phyloP scores from a whole-genome alignment of 75 land plant genomes.

The Cupressus sempervirens region DNA sequence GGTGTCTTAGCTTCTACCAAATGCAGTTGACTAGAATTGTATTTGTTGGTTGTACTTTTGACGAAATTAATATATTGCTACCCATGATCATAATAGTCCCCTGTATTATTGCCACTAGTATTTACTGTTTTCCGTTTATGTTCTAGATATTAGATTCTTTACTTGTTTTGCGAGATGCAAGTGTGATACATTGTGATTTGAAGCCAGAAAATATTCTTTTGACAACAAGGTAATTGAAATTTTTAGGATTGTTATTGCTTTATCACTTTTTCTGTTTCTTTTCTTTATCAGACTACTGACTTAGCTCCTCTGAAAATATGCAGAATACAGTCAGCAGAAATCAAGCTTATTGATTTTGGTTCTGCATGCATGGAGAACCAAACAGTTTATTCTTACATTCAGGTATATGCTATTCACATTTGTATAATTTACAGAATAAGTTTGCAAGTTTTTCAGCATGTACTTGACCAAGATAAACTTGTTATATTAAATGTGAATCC shows the following conservation, averaged over 20 bases:
- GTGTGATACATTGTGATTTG: slow-evolving; percentile 93
- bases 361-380: slow-evolving; percentile 91
- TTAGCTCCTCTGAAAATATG: slow-evolving; percentile 9
- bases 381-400: slow-evolving; percentile 93
- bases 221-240: slow-evolving; percentile 53
- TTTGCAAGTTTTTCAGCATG: background rate
- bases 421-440: too few species aligned
- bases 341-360: slow-evolving; percentile 97
- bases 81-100: background rate
- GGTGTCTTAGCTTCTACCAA: background rate
- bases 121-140: slow-evolving; percentile 1
- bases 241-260: background rate
- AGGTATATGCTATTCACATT: slow-evolving; percentile 35
- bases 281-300: slow-evolving; percentile 5
- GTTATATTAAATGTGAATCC: background rate
- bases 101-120: slow-evolving; percentile 16
- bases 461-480: background rate
- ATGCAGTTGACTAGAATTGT: background rate
- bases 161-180: slow-evolving; percentile 76
- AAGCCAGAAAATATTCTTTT: slow-evolving; percentile 98
- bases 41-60: background rate
- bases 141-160: slow-evolving; percentile 78
- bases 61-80: background rate
- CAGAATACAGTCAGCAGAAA: slow-evolving; percentile 66
- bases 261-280: background rate